Conservation (phyloP, 805 yeast species). For the Yamadazyma philogaea region DNA sequence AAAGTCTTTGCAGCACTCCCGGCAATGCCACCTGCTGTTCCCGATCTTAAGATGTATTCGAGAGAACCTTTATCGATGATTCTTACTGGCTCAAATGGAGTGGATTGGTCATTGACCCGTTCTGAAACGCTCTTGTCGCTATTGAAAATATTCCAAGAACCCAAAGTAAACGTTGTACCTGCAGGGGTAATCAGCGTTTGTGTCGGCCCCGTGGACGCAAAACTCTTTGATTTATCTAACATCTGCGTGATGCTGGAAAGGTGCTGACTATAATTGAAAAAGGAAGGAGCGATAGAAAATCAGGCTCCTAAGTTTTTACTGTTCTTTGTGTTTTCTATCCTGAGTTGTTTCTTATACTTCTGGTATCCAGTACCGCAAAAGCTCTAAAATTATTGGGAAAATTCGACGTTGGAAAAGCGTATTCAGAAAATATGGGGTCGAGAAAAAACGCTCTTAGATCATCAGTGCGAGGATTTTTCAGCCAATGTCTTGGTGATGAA, state of each 20-base stretch:
- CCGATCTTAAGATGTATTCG: conserved; percentile 79
- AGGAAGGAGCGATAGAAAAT: no score
- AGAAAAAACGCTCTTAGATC: conserved; percentile 7
- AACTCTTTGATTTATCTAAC: conserved; percentile 5
- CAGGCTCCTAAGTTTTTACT: no score
- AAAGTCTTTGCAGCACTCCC: conserved; percentile 95
- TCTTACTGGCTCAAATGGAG: conserved; percentile 24
- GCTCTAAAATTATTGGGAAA: neutral
- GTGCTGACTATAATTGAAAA: neutral
- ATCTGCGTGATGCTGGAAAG: neutral
- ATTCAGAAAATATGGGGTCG: conserved; percentile 15
- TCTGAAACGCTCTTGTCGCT: conserved; percentile 4
- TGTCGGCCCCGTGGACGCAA: neutral
- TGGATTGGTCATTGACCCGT: conserved; percentile 26
- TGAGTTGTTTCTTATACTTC: neutral
- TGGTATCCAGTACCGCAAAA: no score
- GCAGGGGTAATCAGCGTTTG: no score
- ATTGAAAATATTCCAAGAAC: conserved; percentile 1
- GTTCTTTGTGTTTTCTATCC: neutral
- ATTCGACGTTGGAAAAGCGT: neutral
- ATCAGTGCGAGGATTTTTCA: conserved; percentile 6
- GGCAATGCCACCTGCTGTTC: conserved; percentile 91
- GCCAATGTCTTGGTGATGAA: conserved; percentile 3
- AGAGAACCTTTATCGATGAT: conserved; percentile 64
- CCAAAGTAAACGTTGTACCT: no score